Conservation (phyloP, 305 asterid species). For the Andrographis paniculata region DNA sequence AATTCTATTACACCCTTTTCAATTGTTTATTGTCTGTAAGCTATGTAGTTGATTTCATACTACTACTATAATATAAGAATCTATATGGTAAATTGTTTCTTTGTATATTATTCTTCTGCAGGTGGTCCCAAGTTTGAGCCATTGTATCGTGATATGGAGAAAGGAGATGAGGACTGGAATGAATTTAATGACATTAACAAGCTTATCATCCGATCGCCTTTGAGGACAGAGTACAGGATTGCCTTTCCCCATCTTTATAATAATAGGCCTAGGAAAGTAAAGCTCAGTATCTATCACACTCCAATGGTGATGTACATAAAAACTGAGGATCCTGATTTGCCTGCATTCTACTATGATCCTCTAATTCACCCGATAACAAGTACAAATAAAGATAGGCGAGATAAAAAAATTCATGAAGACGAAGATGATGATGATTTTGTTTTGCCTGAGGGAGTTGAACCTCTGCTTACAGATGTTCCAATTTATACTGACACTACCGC, state of each 20-base stretch:
- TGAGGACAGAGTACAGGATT: constrained; percentile 94
- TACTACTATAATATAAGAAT: neutral
- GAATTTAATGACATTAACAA: constrained; percentile 97
- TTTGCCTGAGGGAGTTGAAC: constrained; percentile 87
- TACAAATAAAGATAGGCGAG: constrained; percentile 68
- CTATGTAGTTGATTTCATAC: neutral
- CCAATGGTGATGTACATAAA: constrained; percentile 99
- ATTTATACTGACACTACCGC: constrained; percentile 96
- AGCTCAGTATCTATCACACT: constrained; percentile 84
- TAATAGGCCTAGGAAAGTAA: constrained; percentile 94
- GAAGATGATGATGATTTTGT: constrained; percentile 85
- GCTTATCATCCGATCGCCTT: constrained; percentile 94
- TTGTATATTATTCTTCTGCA: constrained; percentile 26
- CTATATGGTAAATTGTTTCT: neutral
- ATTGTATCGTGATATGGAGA: constrained; percentile 98
- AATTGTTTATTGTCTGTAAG: neutral
- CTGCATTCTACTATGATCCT: constrained; percentile 97
- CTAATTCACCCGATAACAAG: constrained; percentile 90
- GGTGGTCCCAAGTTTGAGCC: constrained; percentile 99
- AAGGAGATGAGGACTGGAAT: constrained; percentile 99
- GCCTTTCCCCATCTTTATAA: constrained; percentile 97
- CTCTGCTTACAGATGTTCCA: constrained; percentile 61
- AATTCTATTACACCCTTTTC: neutral
- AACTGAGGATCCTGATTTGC: constrained; percentile 99
- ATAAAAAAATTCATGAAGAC: constrained; percentile 60